phyloP scores from a whole-genome alignment of 345 rosid genomes.

The Murraya koenigii region DNA sequence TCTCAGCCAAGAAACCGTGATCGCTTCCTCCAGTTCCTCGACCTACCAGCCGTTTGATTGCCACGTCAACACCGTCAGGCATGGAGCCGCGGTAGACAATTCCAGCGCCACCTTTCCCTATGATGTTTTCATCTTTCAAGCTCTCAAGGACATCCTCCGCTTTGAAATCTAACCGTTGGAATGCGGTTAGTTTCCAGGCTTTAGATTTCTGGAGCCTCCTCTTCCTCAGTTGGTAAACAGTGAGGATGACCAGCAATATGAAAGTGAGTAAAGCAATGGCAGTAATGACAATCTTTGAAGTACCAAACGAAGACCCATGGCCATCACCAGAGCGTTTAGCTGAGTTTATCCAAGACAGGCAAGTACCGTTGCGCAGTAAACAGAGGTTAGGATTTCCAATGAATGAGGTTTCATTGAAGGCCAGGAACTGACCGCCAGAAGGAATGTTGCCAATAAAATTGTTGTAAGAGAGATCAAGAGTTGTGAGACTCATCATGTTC shows the following conservation, averaged over 20 bases:
- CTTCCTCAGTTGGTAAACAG: slow-evolving; percentile 47
- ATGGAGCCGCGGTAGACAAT: slow-evolving; percentile 83
- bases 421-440: slow-evolving; percentile 67
- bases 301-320: slow-evolving; percentile 29
- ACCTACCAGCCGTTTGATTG: slow-evolving; percentile 73
- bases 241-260: slow-evolving; percentile 38
- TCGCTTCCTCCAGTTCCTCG: slow-evolving; percentile 60
- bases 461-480: slow-evolving; percentile 73
- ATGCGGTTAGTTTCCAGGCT: slow-evolving; percentile 82
- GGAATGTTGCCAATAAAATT: slow-evolving; percentile 66
- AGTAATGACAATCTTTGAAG: slow-evolving; percentile 46
- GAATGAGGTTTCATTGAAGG: slow-evolving; percentile 66
- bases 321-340: slow-evolving; percentile 24
- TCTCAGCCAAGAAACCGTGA: slow-evolving; percentile 92
- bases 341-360: slow-evolving; percentile 28
- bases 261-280: slow-evolving; percentile 39
- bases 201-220: slow-evolving; percentile 41
- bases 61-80: slow-evolving; percentile 66
- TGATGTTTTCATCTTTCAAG: slow-evolving; percentile 79
- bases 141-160: slow-evolving; percentile 82
- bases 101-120: slow-evolving; percentile 96
- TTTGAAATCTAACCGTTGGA: slow-evolving; percentile 72
- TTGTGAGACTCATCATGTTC: slow-evolving; percentile 69
- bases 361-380: slow-evolving; percentile 36
- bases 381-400: slow-evolving; percentile 73